Percentiles rank a stretch among this genome's conserved stretches.
Conservation (phyloP, 345 rosid species). For the Arabis alpina region DNA sequence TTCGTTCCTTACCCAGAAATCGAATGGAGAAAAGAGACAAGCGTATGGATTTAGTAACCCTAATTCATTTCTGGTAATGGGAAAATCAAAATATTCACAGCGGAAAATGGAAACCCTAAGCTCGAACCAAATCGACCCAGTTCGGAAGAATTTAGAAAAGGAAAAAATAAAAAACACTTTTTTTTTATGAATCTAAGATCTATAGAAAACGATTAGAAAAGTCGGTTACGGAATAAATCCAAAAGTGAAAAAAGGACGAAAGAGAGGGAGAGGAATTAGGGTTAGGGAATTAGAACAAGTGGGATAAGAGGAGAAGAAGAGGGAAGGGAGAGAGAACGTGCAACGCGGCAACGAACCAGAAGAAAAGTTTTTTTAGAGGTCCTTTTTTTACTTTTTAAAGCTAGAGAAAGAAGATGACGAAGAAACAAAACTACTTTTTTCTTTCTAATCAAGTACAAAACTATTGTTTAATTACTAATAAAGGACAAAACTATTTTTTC, state of each 20-base stretch:
- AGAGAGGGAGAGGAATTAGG: slow-evolving; percentile 3
- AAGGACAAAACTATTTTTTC: too few relatives aligned
- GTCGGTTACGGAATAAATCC: slow-evolving; percentile 8
- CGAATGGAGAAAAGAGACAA: background rate
- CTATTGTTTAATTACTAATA: too few relatives aligned
- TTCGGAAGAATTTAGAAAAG: slow-evolving; percentile 10
- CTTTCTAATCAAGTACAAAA: too few relatives aligned
- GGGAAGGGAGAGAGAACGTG: slow-evolving; percentile 43
- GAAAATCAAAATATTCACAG: slow-evolving; percentile 24
- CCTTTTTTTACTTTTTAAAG: slow-evolving; percentile 42
- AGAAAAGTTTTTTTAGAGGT: slow-evolving; percentile 49
- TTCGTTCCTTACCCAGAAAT: background rate
- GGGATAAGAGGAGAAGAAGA: slow-evolving; percentile 16
- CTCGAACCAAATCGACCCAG: slow-evolving; percentile 2
- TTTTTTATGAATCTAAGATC: slow-evolving; percentile 41
- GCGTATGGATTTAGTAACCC: slow-evolving; percentile 24
- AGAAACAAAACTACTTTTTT: background rate
- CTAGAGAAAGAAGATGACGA: slow-evolving; percentile 19
- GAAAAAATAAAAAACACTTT: slow-evolving; percentile 8
- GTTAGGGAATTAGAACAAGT: slow-evolving; percentile 59
- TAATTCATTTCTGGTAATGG: slow-evolving; percentile 27
- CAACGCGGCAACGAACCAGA: slow-evolving; percentile 58
- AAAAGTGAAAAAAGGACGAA: background rate
- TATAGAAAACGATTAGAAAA: background rate
- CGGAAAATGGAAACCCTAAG: slow-evolving; percentile 1